Percentiles rank a stretch among this genome's conserved stretches.
Conservation (phyloP, 176 grass and related monocot species). For the Hordeum vulgare region DNA sequence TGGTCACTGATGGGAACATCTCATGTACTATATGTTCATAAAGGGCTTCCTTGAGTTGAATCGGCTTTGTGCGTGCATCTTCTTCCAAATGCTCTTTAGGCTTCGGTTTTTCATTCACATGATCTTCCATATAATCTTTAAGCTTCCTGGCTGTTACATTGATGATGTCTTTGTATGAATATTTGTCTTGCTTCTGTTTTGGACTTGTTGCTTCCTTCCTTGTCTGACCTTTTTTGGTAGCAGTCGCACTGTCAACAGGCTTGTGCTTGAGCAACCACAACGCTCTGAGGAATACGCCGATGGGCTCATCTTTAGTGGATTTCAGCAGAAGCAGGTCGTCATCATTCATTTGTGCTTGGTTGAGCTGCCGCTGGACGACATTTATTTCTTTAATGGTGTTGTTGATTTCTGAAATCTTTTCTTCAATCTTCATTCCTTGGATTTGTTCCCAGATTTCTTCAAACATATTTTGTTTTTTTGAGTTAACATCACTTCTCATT, state of each 20-base stretch:
- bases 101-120: no score
- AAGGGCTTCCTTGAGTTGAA: neutral
- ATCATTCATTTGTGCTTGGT: neutral
- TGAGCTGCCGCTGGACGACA: neutral
- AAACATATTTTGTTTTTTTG: no score
- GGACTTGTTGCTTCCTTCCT: neutral
- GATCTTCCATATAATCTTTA: neutral
- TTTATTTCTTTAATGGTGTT: neutral
- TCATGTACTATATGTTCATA: neutral
- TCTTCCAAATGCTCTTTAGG: neutral
- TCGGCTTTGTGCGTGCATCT: neutral
- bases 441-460: neutral
- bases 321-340: neutral
- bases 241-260: neutral
- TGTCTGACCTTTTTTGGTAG: neutral
- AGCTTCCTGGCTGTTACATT: neutral
- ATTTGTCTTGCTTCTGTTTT: neutral
- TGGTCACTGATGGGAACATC: neutral
- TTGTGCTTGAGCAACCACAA: neutral
- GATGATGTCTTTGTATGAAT: neutral
- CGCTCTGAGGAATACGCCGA: neutral
- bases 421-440: neutral
- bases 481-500: no score
- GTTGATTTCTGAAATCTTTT: neutral
- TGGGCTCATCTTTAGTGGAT: neutral